Conservation (phyloP, 2,329 filamentous ascomycete genomes). For the Xylaria sp. region DNA sequence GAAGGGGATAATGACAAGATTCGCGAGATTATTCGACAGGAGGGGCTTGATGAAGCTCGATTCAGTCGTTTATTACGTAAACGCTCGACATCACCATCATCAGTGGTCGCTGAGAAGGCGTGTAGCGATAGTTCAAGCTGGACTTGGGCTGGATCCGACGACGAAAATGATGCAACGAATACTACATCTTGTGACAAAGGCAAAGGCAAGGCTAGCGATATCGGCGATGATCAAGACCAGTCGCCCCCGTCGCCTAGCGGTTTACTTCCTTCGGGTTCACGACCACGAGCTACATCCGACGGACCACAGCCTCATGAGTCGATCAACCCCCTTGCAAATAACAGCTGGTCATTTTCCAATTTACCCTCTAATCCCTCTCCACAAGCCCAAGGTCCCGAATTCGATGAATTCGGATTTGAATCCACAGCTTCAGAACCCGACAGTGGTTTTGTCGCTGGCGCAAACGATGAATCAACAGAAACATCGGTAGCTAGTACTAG, state of each 20-base stretch:
- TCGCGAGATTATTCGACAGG: conserved; percentile 69
- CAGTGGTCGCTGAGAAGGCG: conserved; percentile 38
- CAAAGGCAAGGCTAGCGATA: conserved; percentile 38
- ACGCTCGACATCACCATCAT: conserved; percentile 36
- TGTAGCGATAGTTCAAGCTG: conserved; percentile 47
- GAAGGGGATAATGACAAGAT: conserved; percentile 69
- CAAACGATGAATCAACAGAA: conserved; percentile 8
- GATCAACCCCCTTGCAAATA: conserved; percentile 67
- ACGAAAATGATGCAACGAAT: conserved; percentile 36
- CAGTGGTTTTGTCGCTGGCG: neutral
- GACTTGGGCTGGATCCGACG: conserved; percentile 47
- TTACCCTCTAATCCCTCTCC: conserved; percentile 18
- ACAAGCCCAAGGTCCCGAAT: conserved; percentile 12
- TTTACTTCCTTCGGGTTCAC: conserved; percentile 36
- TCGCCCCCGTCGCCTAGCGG: conserved; percentile 12
- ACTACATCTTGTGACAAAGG: conserved; percentile 37
- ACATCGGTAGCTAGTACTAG: conserved; percentile 12
- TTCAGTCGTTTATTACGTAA: conserved; percentile 53
- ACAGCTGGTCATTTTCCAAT: conserved; percentile 68
- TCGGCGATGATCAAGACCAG: conserved; percentile 15
- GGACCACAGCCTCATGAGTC: conserved; percentile 59
- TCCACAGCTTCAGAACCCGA: neutral
- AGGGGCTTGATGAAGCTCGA: conserved; percentile 65
- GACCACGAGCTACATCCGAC: conserved; percentile 68
- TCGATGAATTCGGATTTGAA: neutral